Base-by-base conservation (phyloP, 208 protist genomes). In the Wallacemonas sp. region DNA sequence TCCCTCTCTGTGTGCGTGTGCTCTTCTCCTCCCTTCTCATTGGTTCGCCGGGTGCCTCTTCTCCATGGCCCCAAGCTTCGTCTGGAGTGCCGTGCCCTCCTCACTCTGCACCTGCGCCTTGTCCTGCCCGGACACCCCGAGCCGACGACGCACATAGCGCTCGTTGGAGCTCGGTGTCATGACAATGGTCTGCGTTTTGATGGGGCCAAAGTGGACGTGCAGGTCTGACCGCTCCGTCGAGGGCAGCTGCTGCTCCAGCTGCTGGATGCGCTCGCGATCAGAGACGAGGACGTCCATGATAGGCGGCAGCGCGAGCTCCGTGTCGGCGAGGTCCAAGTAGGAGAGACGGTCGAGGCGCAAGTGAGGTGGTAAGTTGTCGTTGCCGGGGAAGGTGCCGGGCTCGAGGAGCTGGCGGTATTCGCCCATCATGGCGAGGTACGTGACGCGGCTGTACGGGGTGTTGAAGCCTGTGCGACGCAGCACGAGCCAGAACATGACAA, bases 391-490 rank as follows among this genome's bases (percentile, higher is more conserved):
- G 0, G 82, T 83, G 16, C 90, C 90, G 1, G 86, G 75, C 48
- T 92, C 81, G 0, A 95, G 76, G 26, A 87, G 54, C 70, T 93
- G 86, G 54, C 84, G 82, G 73, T 93, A 95, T 63, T 95, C 90
- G 4, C 86, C 90, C 80, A 87, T 82, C 85, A 90, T 89, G 16
- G 86, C 84, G 18, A 93, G 66, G 61, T 93, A 95, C 16, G 63
- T 80, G 77, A 76, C 86, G 28, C 87, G 84, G 59, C 77, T 90
- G 67, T 92, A 95, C 36, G 74, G 61, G 0, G 86, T 95, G 80
- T 83, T 87, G 74, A 95, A 95, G 48, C 90, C 90, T 20, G 79
- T 77, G 67, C 86, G 84, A 11, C 90, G 90, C 20, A 92, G 26
- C 39, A 87, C 79, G 0, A 94, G 72, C 89, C 89, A 94, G 38